Base-by-base conservation (phyloP, 371 early-diverging fungal genomes). In the Apophysomyces sp. region DNA sequence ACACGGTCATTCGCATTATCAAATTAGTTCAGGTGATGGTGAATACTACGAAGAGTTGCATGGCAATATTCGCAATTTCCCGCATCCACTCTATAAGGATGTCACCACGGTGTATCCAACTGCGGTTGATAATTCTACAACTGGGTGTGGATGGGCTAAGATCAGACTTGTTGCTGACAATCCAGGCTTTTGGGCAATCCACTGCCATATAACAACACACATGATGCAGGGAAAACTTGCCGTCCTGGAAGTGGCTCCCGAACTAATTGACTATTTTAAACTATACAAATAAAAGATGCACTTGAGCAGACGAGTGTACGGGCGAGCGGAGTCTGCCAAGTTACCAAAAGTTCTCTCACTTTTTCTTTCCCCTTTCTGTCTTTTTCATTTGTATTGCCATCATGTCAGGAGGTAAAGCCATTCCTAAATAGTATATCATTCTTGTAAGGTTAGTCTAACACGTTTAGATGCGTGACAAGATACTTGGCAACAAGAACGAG, bases 181-280 rank as follows among this genome's bases (percentile, higher is more conserved):
- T 60, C 80, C 83, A 37, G 80, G 83, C 2, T 60, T 73, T 21
- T 83, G 83, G 83, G 70, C 74, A 6, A 44, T 80, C 4, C 83
- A 83, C 57, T 83, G 80, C 36, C 83, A 80, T 58, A 75, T 78
- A 32, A 77, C 78, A 1, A 60, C 77, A 5, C 85, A 84, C 51
- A 75, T 82, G 74, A 36, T 79, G 39, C 78, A 77, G 55, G 85
- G 85, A 13, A 81, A 76, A 51, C 61, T 76, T 60, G 66, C 66
- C 52, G 60, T 78, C 3, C 51, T 80, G 13, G 76, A 76, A 62
- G 78, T 74, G 61, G 68, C 75, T 30, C 68, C 74, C n/a, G 69
- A 76, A 53, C 65, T 74, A 8, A 74, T 73, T 39, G 36, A 62
- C 15, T 30, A 52, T 29, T 53, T 52, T 32, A 55, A 59, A 24